Percentiles rank a stretch among this genome's conserved stretches.
Evolutionary conservation across 768 basidiomycete species (phyloP).

Genomic region (Exsudoporus frostii): DNA sequence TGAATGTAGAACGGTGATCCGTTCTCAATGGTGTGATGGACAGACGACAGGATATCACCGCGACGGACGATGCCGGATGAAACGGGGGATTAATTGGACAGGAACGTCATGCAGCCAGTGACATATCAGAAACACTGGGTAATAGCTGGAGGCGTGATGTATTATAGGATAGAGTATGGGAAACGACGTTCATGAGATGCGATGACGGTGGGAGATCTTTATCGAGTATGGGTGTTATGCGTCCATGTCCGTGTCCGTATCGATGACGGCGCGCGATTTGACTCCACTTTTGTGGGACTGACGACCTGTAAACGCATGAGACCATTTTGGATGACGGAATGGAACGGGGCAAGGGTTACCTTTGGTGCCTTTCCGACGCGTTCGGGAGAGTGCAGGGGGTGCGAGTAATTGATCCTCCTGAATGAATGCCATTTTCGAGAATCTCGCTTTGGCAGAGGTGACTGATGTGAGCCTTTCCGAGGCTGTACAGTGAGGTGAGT

Average conservation of each 20-base stretch:
- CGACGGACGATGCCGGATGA: neutral
- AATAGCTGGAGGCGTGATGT: neutral
- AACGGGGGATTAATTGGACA: neutral
- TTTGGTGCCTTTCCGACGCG: conserved; percentile 6
- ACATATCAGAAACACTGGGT: conserved; percentile 1
- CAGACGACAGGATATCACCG: neutral
- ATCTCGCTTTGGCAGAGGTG: conserved; percentile 16
- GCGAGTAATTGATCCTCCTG: conserved; percentile 19
- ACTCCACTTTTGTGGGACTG: neutral
- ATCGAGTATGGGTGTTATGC: neutral
- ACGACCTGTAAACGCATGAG: neutral
- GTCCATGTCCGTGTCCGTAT: conserved; percentile 10
- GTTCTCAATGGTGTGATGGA: neutral
- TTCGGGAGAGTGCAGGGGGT: conserved; percentile 11
- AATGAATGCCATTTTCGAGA: neutral
- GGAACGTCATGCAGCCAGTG: neutral
- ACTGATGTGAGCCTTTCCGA: conserved; percentile 11
- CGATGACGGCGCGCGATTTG: conserved; percentile 5
- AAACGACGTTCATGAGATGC: neutral
- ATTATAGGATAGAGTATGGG: neutral
- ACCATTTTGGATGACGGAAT: neutral
- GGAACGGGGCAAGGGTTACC: conserved; percentile 6
- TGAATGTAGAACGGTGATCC: neutral
- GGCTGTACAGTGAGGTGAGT: conserved; percentile 12
- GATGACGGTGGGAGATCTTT: conserved; percentile 9